Evolutionary conservation across 305 asterid genomes (phyloP).

Genomic region (Solanum hybrid): DNA sequence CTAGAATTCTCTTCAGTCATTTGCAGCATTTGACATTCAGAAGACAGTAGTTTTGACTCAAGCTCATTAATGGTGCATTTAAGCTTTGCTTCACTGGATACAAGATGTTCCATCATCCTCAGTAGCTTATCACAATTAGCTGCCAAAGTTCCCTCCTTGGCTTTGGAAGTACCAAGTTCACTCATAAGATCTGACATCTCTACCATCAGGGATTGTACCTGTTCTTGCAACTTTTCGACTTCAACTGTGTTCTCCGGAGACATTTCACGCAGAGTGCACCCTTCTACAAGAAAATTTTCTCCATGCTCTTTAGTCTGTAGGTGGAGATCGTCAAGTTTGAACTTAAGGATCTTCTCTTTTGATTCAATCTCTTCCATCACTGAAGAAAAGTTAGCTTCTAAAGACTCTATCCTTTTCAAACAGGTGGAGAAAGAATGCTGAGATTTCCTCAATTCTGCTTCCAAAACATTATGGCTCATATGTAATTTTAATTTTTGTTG

Average conservation of each 20-base stretch:
- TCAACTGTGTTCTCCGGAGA: neutral
- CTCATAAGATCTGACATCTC: constrained; percentile 4
- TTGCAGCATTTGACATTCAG: constrained; percentile 22
- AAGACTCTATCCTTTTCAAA: constrained; percentile 6
- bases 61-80: constrained; percentile 19
- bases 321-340: neutral
- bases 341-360: constrained; percentile 7
- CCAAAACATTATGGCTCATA: constrained; percentile 18
- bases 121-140: constrained; percentile 10
- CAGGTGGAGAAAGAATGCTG: constrained; percentile 9
- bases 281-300: neutral
- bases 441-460: constrained; percentile 24
- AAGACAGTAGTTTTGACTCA: constrained; percentile 17
- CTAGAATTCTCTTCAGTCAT: constrained; percentile 26
- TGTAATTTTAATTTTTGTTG: constrained; percentile 26
- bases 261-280: neutral
- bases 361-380: constrained; percentile 12
- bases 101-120: constrained; percentile 9
- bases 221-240: constrained; percentile 7
- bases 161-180: constrained; percentile 7
- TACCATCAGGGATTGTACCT: neutral
- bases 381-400: constrained; percentile 11
- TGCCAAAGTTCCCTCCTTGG: constrained; percentile 9
- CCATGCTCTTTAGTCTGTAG: neutral
- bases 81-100: constrained; percentile 16